phyloP scores from a whole-genome alignment of 257 asterid genomes.

The Solanum dulcamara region DNA sequence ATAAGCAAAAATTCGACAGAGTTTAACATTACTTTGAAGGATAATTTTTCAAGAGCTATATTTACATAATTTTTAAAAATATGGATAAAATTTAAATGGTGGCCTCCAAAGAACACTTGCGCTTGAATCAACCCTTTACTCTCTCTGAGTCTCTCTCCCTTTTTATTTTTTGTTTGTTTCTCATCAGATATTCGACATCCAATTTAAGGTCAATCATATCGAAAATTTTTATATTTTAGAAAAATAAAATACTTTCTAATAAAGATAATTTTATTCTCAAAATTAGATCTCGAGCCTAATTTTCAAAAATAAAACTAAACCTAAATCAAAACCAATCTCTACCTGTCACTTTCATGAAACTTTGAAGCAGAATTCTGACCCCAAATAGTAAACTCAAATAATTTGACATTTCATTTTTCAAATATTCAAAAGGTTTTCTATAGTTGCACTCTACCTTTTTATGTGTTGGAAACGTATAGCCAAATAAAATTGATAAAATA shows the following conservation, averaged over 20 bases:
- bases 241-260: accelerated
- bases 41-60: not conserved
- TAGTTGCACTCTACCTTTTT: not conserved
- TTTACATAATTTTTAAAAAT: not conserved
- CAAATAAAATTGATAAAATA: not conserved
- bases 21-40: not conserved
- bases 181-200: not conserved
- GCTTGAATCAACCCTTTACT: not conserved
- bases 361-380: not conserved
- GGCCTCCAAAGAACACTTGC: not conserved
- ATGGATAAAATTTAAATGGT: not conserved
- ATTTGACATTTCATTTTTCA: not conserved
- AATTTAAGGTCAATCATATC: too few species aligned
- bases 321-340: not conserved
- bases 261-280: not conserved
- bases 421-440: not conserved
- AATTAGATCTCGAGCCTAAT: not conserved
- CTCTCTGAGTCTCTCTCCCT: not conserved
- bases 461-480: not conserved
- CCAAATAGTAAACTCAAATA: not conserved
- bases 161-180: not conserved
- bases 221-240: too few species aligned
- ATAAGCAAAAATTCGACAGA: not conserved
- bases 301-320: not conserved
- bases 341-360: not conserved